Evolutionary conservation across 805 yeast species (phyloP), one percentile per base, ranked within the genome.

Genomic region (Yamadazyma laniorum): DNA sequence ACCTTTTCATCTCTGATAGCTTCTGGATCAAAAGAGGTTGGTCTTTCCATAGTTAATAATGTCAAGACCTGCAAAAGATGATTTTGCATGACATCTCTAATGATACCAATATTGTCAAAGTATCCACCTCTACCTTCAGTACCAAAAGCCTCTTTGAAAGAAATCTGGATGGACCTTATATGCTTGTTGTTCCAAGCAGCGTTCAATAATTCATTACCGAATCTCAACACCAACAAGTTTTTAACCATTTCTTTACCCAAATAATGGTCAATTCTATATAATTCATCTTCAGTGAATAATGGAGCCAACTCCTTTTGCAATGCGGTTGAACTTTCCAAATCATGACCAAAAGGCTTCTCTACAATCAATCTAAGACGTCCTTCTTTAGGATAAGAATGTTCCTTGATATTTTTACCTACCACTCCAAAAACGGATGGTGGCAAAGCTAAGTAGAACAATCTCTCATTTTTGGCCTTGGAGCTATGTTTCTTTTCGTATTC

Each of bases 41-140:
- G 99, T 61, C 96, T 79, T 61, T 93, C 98, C 96, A 93, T 91
- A 37, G 96, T 86, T 44, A 91, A 70, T 39, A 93, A 64, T 5
- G 98, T 90, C 58, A 93, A 69, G 16, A 91, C 95, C 70, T 93
- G 99, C 56, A 91, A 73, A 53, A 93, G 66, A 68, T 93, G 99
- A 74, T 93, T 93, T 72, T 93, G 99, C 88, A 93, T 91, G 33
- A 93, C 98, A 59, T 93, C 99, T 64, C 99, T 80, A 51, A 93
- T 85, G 58, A 93, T 93, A 42, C 99, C 99, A 55, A 90, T 88
- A 39, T 75, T 72, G 65, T 93, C 98, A 57, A 93, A 93, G 70
- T 93, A 93, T 26, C 99, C 99, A 51, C 99, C 99, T 60, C 99
- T 80, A 40, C 99, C 99, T 67, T 93, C 96, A 28, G 99, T 93